A percentile compares a stretch with the other conserved stretches of the same genome.
phyloP scores from a whole-genome alignment of 1,139 yeast genomes.

The Protomyces lactucae-debilis region DNA sequence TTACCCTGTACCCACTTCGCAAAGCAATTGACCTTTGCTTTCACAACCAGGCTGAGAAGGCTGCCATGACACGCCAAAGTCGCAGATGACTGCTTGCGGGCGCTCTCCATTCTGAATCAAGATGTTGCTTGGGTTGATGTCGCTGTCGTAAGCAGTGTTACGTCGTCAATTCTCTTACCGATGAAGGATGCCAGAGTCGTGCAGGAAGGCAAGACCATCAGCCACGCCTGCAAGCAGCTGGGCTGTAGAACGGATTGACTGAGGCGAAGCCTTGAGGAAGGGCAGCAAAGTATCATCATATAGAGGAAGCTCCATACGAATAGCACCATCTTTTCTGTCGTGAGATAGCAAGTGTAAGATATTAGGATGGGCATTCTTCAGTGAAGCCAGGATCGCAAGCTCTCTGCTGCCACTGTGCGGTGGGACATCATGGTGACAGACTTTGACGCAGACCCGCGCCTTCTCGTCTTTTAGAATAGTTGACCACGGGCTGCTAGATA shows the following conservation, averaged over 20 bases:
- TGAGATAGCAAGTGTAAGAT: not conserved
- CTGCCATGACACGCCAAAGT: conserved; percentile 13
- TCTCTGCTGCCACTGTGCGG: conserved; percentile 8
- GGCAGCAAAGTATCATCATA: conserved; percentile 1
- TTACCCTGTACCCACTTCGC: conserved; percentile 15
- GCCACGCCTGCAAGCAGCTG: not conserved
- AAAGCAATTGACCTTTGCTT: not conserved
- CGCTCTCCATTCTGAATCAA: not conserved
- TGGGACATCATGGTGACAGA: not conserved
- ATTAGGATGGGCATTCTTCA: not conserved
- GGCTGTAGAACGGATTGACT: not conserved
- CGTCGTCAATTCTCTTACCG: not conserved
- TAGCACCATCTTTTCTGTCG: not conserved
- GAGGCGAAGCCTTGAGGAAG: not conserved
- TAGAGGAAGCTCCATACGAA: not conserved
- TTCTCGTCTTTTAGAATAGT: not conserved
- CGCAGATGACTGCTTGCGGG: conserved; percentile 4
- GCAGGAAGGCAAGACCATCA: conserved; percentile 1
- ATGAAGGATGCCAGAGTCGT: conserved; percentile 4
- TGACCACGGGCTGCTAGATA: conserved; percentile 2
- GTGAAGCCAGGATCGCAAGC: not conserved
- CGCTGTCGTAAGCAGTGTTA: not conserved
- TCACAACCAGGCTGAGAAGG: not conserved
- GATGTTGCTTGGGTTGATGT: conserved; percentile 17
- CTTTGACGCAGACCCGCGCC: not conserved